Evolutionary conservation across 106 monocot genomes (phyloP), one percentile per base, ranked within the genome.

Genomic region (Hemerocallis citrina): DNA sequence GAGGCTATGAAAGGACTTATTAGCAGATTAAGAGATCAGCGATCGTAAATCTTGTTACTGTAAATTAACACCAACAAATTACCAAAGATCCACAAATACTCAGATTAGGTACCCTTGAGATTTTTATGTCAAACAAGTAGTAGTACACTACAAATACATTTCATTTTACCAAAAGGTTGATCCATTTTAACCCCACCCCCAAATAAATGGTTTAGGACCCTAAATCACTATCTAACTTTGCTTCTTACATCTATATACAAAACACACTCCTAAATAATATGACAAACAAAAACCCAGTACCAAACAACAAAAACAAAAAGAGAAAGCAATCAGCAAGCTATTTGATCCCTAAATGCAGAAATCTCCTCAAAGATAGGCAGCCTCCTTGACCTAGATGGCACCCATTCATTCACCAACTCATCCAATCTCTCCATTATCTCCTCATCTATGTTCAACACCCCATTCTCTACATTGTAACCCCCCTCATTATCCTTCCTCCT

Each of bases 281-380:
- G 7, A 4, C n/a, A 4, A 20, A 46, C 2, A 2, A 46, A 46
- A 10, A 41, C 47, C 47, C 2, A 38, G 4, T 27, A 19, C 2
- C 11, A 51, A 5, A 3, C 9, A 28, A 51, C 5, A 24, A 28
- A 51, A 51, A 3, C 37, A 6, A 38, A n/a, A n/a, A 5, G 1
- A 33, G 0, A 54, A 25, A 62, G 6, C 25, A 20, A 63, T 74
- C 61, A 83, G 40, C 81, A 81, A 47, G 85, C 81, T 20, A 78
- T 73, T 22, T 66, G 79, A 64, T 81, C 77, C 52, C 75, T 78
- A 13, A 68, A 74, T 6, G 72, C 16, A 29, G 79, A 72, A 19
- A 81, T 77, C 64, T 86, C 81, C 61, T 81, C 85, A 77, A 86
- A 86, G 31, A 86, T 71, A 12, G 85, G 85, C 22, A 90, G 48